Conservation (phyloP, 2,329 filamentous ascomycete genomes). For the Fusarium sp. region DNA sequence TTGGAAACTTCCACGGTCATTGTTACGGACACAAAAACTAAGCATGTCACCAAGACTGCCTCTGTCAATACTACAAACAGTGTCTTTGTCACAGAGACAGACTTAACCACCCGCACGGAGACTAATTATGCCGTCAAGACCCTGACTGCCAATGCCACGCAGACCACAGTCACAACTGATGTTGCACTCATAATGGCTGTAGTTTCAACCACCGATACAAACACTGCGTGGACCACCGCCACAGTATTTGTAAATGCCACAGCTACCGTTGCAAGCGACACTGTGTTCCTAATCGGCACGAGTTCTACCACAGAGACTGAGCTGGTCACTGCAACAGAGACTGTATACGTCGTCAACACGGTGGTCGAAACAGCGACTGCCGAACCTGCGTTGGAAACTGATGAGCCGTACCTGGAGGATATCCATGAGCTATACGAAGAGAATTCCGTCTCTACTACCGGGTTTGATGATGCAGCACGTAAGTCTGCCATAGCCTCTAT, state of each 20-base stretch:
- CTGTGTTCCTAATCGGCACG: not conserved
- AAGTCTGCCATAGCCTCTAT: no score
- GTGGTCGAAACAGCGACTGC: not conserved
- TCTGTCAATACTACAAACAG: not conserved
- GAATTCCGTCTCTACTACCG: no score
- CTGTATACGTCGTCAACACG: not conserved
- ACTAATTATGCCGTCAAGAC: not conserved
- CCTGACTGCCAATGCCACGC: not conserved
- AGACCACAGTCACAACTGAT: not conserved
- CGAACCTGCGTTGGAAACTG: not conserved
- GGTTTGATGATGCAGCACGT: no score
- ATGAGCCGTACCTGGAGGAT: not conserved
- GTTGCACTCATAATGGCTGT: not conserved
- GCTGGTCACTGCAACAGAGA: not conserved
- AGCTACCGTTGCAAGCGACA: not conserved
- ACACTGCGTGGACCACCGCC: not conserved
- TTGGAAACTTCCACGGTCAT: not conserved
- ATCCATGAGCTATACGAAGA: no score
- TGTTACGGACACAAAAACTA: not conserved
- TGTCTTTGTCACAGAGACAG: not conserved
- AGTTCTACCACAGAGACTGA: not conserved
- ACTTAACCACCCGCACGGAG: no score
- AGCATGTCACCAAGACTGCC: not conserved
- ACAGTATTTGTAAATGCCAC: not conserved
- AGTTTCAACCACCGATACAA: not conserved